A percentile compares a stretch with the other conserved stretches of the same genome.
These are phyloP conservation scores for Sarocladium strictum DNA, from an alignment of 2,329 filamentous ascomycete species.

Conservation along the genomic window DNA sequence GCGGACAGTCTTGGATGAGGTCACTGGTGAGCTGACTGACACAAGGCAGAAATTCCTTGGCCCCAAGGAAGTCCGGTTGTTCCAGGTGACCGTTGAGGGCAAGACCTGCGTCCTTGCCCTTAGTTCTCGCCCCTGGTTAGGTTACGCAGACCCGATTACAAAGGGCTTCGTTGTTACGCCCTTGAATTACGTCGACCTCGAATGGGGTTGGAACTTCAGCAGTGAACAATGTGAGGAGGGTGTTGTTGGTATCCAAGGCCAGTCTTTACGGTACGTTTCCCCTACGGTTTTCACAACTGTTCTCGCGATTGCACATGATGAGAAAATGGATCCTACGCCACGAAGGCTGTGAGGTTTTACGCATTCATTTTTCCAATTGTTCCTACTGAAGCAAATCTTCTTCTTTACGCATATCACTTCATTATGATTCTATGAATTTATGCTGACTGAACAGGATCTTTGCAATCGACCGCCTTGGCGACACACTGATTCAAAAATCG, in stretches of 20 bases:
- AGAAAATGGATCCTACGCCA: constrained; percentile 54
- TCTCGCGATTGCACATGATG: constrained; percentile 51
- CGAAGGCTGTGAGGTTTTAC: constrained; percentile 49
- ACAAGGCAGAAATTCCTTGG: constrained; percentile 93
- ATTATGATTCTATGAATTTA: not conserved
- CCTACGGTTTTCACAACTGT: constrained; percentile 22
- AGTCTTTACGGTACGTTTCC: constrained; percentile 69
- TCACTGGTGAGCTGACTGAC: constrained; percentile 92
- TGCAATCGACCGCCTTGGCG: constrained; percentile 77
- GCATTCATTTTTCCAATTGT: constrained; percentile 72
- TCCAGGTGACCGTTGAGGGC: constrained; percentile 81
- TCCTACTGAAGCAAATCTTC: constrained; percentile 77
- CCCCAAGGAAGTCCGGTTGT: constrained; percentile 82
- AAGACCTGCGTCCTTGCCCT: constrained; percentile 82
- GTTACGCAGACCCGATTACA: constrained; percentile 82
- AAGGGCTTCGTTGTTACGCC: constrained; percentile 90
- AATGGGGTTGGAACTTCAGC: constrained; percentile 95
- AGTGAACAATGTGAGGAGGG: constrained; percentile 91
- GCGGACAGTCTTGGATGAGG: constrained; percentile 87
- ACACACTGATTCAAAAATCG: constrained; percentile 80
- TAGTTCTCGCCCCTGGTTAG: constrained; percentile 92
- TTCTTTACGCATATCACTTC: constrained; percentile 10
- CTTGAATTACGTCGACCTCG: constrained; percentile 78
- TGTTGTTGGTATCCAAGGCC: constrained; percentile 87
- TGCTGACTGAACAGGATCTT: constrained; percentile 61